Evolutionary conservation across 345 rosid genomes (phyloP), one percentile per base, ranked within the genome.

Genomic region (Combretum micranthum): DNA sequence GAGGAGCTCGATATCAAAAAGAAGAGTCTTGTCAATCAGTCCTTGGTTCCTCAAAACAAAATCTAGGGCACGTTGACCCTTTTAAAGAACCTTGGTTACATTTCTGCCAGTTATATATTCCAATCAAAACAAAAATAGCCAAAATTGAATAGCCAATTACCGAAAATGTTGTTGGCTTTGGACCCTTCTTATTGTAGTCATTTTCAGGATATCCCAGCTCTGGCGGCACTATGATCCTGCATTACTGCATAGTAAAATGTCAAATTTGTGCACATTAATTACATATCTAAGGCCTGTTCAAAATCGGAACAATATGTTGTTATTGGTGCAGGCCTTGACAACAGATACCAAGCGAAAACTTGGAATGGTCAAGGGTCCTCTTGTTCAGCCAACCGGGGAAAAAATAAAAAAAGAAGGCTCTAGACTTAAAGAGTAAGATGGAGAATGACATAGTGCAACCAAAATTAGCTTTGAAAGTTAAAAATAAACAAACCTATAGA

Each of bases 41-140:
- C 95, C 96, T 79, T 84, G 96, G 82, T 88, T 92, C 80, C 67
- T 80, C 76, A 92, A 79, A 67, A 92, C 96, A 84, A 92, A 92
- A 75, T 84, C 93, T 67, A 88, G 75, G 15, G 96, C 98, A 57
- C 98, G 75, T 76, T 92, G 98, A 26, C 96, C 98, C 96, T 91
- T 85, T 44, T 13, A 57, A 71, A 59, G 18, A 63, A 42, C 2
- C 11, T 46, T 15, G 22, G 19, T 42, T 57, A 15, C 32, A 23
- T 52, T 55, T 42, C 19, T 1, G 37, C 20, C 0, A 0, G 12
- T 16, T 15, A 32, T 21, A 17, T 48, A 49, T 15, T 12, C 9
- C 5, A 61, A 63, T 15, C 13, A 42, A 2, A 54, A 45, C 17
- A 57, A n/a, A 42, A 57, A 13, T n/a, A n/a, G n/a, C 14, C 23